Base-by-base conservation (phyloP, 108 stramenopile genomes). In the Nitzschia sp. region DNA sequence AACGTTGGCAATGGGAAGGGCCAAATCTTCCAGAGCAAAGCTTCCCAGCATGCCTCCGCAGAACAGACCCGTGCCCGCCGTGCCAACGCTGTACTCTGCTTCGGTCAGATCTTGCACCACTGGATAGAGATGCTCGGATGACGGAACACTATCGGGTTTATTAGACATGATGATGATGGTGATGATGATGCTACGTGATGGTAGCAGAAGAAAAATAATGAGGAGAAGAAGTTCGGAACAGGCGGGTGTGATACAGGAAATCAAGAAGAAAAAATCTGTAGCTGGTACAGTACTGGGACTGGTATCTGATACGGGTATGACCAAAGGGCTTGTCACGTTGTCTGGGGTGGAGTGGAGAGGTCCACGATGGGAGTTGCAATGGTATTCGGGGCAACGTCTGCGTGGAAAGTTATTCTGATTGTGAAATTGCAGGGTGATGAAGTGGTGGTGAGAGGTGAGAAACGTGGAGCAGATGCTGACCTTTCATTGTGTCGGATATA, bases 101-200 rank as follows among this genome's bases (percentile, higher is more conserved):
- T 66, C 66, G 23, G 66, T 66, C 31, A 66, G 26, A 54, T 66
- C 66, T 25, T 66, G 52, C 0, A 66, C 66, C 11, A 66, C 66
- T 13, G 66, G 66, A 36, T 66, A 66, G 11, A 66, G 60, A 17
- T 44, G 19, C 2, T 19, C 36, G 5, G 60, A 21, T 41, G 38
- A 41, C 38, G 38, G 38, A 41, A 13, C 38, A 41, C 9, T 50
- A 21, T 50, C 19, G 19, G 48, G 13, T 50, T 22, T 50, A 50
- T n/a, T 50, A 21, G 48, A 50, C 48, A 50, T 50, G 48, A n/a
- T 41, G 38, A 41, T 41, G 38, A 41, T 6, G 6, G 38, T 41
- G 38, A 41, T 9, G 38, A 41, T 41, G 38, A 41, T 41, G 38
- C 38, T 13, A 41, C 6, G 38, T 41, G n/a, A n/a, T n/a, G n/a